Evolutionary conservation across 192 early-diverging fungal species (phyloP).

Genomic region (Coemansia sp.): DNA sequence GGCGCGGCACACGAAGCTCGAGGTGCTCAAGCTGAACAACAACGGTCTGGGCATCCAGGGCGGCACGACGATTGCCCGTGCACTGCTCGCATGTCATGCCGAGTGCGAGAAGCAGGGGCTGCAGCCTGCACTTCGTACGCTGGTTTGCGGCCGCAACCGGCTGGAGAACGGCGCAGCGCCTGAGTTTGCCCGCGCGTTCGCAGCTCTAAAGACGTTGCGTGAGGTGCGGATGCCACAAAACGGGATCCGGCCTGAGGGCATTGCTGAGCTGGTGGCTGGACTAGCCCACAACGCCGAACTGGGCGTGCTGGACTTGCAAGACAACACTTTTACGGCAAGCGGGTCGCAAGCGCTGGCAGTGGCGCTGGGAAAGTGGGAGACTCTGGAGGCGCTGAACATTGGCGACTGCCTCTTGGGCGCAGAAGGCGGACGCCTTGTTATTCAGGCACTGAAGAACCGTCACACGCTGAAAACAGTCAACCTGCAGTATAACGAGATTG

Average conservation of each 20-base stretch:
- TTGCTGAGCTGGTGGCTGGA: constrained; percentile 68
- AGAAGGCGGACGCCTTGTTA: constrained; percentile 67
- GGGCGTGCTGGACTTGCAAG: constrained; percentile 85
- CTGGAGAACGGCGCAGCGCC: constrained; percentile 81
- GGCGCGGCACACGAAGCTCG: constrained; percentile 74
- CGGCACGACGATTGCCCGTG: constrained; percentile 80
- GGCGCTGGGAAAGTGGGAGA: constrained; percentile 75
- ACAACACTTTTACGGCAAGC: constrained; percentile 89
- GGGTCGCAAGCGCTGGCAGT: constrained; percentile 79
- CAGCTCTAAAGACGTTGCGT: constrained; percentile 68
- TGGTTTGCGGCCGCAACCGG: constrained; percentile 92
- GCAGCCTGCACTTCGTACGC: constrained; percentile 68
- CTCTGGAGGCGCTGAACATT: constrained; percentile 77
- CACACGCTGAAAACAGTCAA: constrained; percentile 62
- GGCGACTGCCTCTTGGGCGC: constrained; percentile 87
- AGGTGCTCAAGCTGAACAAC: constrained; percentile 92
- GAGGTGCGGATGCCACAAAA: constrained; percentile 95
- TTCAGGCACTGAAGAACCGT: constrained; percentile 64
- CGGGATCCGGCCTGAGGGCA: constrained; percentile 94
- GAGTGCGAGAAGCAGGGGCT: constrained; percentile 66
- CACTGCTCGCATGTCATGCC: constrained; percentile 74
- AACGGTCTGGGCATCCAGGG: constrained; percentile 93
- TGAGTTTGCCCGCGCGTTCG: constrained; percentile 79
- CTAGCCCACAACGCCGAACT: constrained; percentile 68
- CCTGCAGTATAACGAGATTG: constrained; percentile 90